phyloP scores from a whole-genome alignment of 164 flowering plant genomes.

The Magnolia sinica region DNA sequence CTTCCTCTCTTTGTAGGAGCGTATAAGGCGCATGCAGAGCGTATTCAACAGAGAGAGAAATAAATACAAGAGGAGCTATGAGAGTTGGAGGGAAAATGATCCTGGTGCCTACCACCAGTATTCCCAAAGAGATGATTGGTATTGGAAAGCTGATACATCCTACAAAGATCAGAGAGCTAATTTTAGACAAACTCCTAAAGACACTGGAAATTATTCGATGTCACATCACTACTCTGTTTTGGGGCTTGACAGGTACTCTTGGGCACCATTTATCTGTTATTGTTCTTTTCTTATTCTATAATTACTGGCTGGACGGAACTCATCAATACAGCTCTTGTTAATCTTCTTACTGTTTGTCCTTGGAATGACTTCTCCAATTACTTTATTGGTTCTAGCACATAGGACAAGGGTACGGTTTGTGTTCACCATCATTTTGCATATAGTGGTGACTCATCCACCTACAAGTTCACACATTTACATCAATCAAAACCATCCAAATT shows the following conservation, averaged over 20 bases:
- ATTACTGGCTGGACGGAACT: neutral
- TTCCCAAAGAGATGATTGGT: constrained; percentile 82
- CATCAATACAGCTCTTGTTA: no score
- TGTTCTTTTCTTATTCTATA: neutral
- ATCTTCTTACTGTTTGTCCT: no score
- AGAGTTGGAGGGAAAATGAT: constrained; percentile 81
- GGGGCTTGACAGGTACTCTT: constrained; percentile 86
- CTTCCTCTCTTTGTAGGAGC: constrained; percentile 50
- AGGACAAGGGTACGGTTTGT: neutral
- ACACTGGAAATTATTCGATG: constrained; percentile 35
- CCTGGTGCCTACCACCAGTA: constrained; percentile 64
- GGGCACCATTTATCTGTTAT: neutral
- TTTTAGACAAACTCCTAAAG: constrained; percentile 44
- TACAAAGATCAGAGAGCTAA: constrained; percentile 43
- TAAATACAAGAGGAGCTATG: constrained; percentile 67
- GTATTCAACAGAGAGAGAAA: constrained; percentile 92
- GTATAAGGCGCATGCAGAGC: constrained; percentile 97
- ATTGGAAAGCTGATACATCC: constrained; percentile 72
- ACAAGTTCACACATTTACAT: neutral
- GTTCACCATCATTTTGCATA: neutral
- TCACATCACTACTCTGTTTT: constrained; percentile 89
- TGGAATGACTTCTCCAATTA: no score
- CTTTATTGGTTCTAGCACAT: neutral
- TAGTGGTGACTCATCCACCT: neutral
- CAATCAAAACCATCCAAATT: neutral